Conservation (phyloP, 164 flowering plant species). For the Chimonanthus salicifolius region DNA sequence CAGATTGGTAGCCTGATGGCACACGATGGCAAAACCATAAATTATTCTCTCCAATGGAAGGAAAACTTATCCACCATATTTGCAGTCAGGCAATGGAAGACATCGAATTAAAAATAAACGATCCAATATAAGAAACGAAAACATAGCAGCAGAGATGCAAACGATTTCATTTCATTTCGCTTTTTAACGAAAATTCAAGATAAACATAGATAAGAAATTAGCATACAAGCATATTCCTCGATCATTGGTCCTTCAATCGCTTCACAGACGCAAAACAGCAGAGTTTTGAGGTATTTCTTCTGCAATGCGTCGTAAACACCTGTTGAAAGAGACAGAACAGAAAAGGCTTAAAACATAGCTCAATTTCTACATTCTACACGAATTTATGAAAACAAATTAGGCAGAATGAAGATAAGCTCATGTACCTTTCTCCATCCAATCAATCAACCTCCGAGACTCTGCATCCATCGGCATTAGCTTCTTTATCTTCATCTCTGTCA, state of each 20-base stretch:
- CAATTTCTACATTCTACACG: neutral
- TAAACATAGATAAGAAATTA: neutral
- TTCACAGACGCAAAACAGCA: constrained; percentile 84
- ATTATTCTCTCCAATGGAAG: too few species aligned
- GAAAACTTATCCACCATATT: too few species aligned
- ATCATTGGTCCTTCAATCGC: constrained; percentile 77
- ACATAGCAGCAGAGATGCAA: neutral
- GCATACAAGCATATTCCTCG: constrained; percentile 90
- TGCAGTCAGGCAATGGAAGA: too few species aligned
- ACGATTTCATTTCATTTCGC: neutral
- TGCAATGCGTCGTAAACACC: constrained; percentile 94
- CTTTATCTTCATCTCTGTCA: constrained; percentile 89
- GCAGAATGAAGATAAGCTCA: neutral
- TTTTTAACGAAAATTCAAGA: neutral
- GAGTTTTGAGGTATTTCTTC: constrained; percentile 81
- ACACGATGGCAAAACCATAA: too few species aligned
- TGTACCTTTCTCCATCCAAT: constrained; percentile 96
- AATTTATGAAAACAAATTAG: neutral
- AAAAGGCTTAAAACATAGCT: neutral
- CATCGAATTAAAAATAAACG: too few species aligned
- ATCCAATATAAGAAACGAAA: neutral
- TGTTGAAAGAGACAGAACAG: constrained; percentile 12
- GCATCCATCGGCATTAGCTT: constrained; percentile 94
- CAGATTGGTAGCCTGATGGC: too few species aligned
- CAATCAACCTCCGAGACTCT: constrained; percentile 85